A percentile compares a stretch with the other conserved stretches of the same genome.
Evolutionary conservation across 805 yeast species (phyloP).

Genomic region (Jamesozyma lodderae): DNA sequence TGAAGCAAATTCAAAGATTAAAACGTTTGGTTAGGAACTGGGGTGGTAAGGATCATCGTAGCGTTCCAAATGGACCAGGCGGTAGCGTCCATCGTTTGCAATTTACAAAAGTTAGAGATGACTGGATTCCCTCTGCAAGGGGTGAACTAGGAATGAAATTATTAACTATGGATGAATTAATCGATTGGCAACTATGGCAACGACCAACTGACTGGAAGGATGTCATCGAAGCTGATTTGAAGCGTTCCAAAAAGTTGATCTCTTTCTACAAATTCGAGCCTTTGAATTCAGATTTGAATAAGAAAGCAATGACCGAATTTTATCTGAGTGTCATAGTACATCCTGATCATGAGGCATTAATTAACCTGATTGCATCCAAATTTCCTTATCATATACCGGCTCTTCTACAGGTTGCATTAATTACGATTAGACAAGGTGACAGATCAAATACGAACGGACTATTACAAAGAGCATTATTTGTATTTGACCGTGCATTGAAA

Average conservation of each 20-base stretch:
- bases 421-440: constrained; percentile 69
- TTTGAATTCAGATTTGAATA: constrained; percentile 28
- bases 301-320: constrained; percentile 37
- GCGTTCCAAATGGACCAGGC: constrained; percentile 54
- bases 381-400: constrained; percentile 72
- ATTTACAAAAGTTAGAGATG: constrained; percentile 66
- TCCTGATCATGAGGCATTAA: constrained; percentile 72
- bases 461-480: constrained; percentile 68
- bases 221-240: constrained; percentile 36
- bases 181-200: constrained; percentile 31
- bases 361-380: constrained; percentile 43
- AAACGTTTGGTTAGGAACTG: constrained; percentile 60
- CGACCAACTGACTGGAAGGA: constrained; percentile 42
- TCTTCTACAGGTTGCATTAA: constrained; percentile 68
- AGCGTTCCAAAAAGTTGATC: constrained; percentile 34
- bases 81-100: constrained; percentile 51
- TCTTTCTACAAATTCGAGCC: constrained; percentile 48
- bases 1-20: constrained; percentile 49
- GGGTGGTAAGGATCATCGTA: constrained; percentile 71
- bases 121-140: constrained; percentile 64
- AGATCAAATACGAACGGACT: constrained; percentile 58
- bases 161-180: constrained; percentile 33
- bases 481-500: constrained; percentile 66
- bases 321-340: constrained; percentile 57
- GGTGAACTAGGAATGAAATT: constrained; percentile 57